These are phyloP conservation scores for Alnus rubra DNA, from an alignment of 306 rosid species.

Conservation along the genomic window DNA sequence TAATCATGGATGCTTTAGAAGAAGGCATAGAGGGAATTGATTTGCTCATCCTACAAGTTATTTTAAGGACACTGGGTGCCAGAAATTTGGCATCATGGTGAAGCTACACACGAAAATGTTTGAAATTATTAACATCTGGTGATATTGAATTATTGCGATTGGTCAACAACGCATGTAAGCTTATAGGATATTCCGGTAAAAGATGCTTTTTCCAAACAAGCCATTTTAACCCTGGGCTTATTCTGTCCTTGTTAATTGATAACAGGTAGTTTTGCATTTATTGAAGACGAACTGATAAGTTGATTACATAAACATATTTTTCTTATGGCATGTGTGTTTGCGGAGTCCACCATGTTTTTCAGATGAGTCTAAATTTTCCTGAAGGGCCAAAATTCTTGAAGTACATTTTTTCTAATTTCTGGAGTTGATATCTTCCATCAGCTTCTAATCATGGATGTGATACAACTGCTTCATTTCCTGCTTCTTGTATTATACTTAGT, in stretches of 20 bases:
- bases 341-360: not conserved
- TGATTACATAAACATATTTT: not conserved
- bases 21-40: not conserved
- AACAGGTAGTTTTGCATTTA: not conserved
- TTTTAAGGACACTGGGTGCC: not conserved
- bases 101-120: not conserved
- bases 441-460: not conserved
- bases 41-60: not conserved
- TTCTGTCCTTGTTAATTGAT: not conserved
- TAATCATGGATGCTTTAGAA: not conserved
- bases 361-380: not conserved
- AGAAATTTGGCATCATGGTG: not conserved
- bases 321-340: not conserved
- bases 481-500: not conserved
- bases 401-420: not conserved
- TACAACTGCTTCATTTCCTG: not conserved
- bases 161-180: not conserved
- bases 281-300: not conserved
- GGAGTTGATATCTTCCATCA: not conserved
- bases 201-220: not conserved
- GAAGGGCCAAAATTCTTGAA: not conserved
- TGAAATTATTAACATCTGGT: not conserved
- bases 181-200: not conserved
- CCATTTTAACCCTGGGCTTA: constrained; percentile 3
- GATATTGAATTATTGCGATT: not conserved